These are phyloP conservation scores for Paecilomyces sp. DNA, from an alignment of 2,329 filamentous ascomycete genomes.

Conservation along the genomic window DNA sequence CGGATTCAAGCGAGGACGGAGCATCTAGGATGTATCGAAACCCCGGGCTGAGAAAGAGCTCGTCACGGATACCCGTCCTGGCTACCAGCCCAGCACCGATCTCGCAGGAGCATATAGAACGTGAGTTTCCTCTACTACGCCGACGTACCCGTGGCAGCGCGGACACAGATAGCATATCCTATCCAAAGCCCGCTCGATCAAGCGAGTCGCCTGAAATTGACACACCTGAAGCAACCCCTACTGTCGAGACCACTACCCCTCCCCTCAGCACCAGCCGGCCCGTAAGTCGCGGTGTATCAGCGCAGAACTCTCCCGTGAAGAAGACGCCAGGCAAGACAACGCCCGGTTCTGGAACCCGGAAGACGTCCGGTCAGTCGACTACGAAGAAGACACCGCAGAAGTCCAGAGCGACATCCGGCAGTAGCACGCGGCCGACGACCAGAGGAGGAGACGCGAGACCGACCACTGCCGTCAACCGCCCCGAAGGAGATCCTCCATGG, in stretches of 20 bases:
- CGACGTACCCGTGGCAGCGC: conserved; percentile 50
- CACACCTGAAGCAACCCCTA: conserved; percentile 16
- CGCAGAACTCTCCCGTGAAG: conserved; percentile 22
- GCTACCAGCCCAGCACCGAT: conserved; percentile 73
- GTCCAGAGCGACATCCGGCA: conserved; percentile 25
- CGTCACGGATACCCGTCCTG: conserved; percentile 80
- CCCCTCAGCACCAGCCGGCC: conserved; percentile 15
- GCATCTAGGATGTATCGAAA: conserved; percentile 45
- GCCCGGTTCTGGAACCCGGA: conserved; percentile 27
- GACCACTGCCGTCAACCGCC: conserved; percentile 55
- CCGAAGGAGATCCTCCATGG: conserved; percentile 95
- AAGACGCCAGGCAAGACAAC: conserved; percentile 19
- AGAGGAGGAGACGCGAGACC: conserved; percentile 51
- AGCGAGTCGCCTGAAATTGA: conserved; percentile 45
- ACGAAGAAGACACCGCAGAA: conserved; percentile 16
- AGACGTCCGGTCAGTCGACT: conserved; percentile 19
- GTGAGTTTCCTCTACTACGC: conserved; percentile 62
- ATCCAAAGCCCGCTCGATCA: conserved; percentile 59
- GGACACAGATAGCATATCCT: conserved; percentile 54
- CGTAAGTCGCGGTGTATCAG: conserved; percentile 2
- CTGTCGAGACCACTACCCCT: conserved; percentile 16
- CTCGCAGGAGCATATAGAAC: conserved; percentile 62
- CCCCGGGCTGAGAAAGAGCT: conserved; percentile 51
- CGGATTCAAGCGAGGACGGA: conserved; percentile 27
- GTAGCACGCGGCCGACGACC: conserved; percentile 51